These are phyloP conservation scores for Syzygium malaccense DNA, from an alignment of 441 rosid species.

Conservation along the genomic window DNA sequence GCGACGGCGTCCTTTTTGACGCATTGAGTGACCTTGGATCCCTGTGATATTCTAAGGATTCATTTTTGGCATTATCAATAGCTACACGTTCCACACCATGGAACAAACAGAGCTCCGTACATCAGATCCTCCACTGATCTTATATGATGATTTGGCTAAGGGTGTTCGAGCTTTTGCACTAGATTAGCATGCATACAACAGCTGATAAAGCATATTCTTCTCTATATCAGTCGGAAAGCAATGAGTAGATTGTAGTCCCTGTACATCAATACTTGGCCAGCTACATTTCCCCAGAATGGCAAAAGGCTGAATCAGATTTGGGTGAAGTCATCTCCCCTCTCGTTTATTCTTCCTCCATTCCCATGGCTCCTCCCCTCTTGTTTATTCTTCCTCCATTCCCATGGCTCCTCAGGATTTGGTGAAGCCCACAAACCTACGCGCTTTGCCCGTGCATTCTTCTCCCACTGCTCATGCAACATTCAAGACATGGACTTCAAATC, in stretches of 20 bases:
- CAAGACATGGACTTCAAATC: background rate
- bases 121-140: background rate
- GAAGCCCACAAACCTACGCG: conserved; percentile 71
- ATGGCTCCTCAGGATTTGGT: conserved; percentile 66
- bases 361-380: conserved; percentile 75
- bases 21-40: background rate
- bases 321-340: conserved; percentile 20
- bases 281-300: background rate
- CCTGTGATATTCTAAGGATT: background rate
- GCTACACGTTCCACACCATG: background rate
- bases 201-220: background rate
- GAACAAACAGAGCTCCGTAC: background rate
- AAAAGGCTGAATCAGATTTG: background rate
- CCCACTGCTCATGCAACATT: conserved; percentile 47
- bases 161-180: background rate
- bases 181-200: background rate
- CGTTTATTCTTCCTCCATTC: conserved; percentile 63
- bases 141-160: background rate
- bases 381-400: conserved; percentile 68
- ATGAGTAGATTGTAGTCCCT: background rate
- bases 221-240: background rate
- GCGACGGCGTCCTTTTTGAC: background rate
- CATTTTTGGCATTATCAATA: background rate
- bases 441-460: conserved; percentile 56
- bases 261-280: background rate